Conservation (phyloP, 768 basidiomycete genomes). For the Podaxis sp. region DNA sequence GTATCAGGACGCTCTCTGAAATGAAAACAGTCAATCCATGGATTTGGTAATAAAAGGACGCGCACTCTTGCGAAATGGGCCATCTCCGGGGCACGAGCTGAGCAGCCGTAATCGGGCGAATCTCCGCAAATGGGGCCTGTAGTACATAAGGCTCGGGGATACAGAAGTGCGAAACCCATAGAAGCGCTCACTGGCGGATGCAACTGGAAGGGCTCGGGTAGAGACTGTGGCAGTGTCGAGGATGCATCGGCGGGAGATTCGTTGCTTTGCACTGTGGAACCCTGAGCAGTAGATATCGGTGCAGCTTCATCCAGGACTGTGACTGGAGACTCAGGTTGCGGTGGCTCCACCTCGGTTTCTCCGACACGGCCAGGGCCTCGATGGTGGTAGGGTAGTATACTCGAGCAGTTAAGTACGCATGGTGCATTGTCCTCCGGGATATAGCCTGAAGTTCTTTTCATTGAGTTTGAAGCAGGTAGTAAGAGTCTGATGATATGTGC, state of each 20-base stretch:
- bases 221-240: neutral
- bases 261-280: neutral
- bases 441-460: neutral
- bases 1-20: neutral
- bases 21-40: too few species aligned
- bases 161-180: neutral
- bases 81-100: slow-evolving; percentile 14
- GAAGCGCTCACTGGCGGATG: neutral
- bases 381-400: neutral
- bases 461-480: neutral
- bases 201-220: neutral
- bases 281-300: neutral
- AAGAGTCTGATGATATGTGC: neutral
- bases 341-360: neutral
- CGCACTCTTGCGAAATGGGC: slow-evolving; percentile 5
- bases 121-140: slow-evolving; percentile 1
- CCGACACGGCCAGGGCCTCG: neutral
- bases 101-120: slow-evolving; percentile 10
- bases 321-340: neutral
- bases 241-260: neutral
- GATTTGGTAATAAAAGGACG: neutral
- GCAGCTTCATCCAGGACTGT: neutral
- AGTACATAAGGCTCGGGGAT: neutral
- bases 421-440: neutral
- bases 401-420: neutral